Evolutionary conservation across 352 stramenopile genomes (phyloP).

Genomic region (Phytophthora podocarpi): DNA sequence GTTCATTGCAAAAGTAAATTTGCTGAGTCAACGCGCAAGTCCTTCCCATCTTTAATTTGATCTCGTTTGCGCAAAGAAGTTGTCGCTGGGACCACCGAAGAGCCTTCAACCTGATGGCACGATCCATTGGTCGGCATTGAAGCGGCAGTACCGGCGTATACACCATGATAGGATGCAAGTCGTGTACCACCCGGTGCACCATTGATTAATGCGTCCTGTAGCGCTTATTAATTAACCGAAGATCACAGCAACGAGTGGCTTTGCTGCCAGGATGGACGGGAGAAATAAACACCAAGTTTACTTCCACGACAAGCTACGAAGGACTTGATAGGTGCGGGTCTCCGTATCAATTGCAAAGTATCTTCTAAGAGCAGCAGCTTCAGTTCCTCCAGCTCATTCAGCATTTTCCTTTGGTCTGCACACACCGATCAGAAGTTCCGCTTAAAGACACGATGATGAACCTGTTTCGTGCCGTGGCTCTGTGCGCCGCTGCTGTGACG

Average conservation of each 20-base stretch:
- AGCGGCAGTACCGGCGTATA: conserved; percentile 8
- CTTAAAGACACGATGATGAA: background rate
- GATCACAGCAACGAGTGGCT: no score
- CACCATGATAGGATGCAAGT: conserved; percentile 21
- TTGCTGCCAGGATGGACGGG: background rate
- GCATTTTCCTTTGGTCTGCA: conserved; percentile 9
- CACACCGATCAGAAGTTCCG: background rate
- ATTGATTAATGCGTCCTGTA: no score
- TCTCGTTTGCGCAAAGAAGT: conserved; percentile 17
- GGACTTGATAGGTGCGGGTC: conserved; percentile 6
- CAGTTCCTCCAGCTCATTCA: background rate
- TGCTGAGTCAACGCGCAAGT: background rate
- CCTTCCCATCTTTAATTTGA: conserved; percentile 13
- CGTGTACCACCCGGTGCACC: background rate
- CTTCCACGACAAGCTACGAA: background rate
- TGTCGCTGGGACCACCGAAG: conserved; percentile 2
- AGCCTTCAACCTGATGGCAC: conserved; percentile 2
- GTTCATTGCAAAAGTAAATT: background rate
- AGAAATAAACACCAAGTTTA: conserved; percentile 7
- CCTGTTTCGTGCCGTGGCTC: background rate
- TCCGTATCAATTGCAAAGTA: conserved; percentile 4
- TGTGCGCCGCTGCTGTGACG: no score
- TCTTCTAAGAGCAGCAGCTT: conserved; percentile 1
- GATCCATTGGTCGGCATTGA: conserved; percentile 5
- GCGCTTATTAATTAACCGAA: no score